phyloP scores from a whole-genome alignment of 306 rosid genomes.

The Albizia julibrissin region DNA sequence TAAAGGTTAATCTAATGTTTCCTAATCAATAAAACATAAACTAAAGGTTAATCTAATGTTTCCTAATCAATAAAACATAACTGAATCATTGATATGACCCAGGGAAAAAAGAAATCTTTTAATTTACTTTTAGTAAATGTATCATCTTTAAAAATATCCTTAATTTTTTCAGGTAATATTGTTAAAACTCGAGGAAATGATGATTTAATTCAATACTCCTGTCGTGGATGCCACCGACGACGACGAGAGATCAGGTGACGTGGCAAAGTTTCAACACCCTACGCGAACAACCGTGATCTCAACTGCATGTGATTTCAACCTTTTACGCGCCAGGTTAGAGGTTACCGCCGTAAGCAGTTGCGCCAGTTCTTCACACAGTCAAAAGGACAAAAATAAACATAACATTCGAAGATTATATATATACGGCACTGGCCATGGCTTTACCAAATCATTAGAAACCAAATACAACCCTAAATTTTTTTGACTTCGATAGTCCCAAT shows the following conservation, averaged over 20 bases:
- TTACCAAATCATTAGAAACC: neutral
- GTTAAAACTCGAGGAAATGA: too few species aligned
- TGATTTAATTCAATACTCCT: too few species aligned
- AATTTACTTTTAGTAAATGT: too few species aligned
- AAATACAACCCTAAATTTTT: neutral
- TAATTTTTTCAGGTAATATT: too few species aligned
- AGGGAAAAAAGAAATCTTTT: too few species aligned
- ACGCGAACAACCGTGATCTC: neutral
- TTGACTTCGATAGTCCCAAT: neutral
- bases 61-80: too few species aligned
- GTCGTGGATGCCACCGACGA: neutral
- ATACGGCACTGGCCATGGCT: slow-evolving; percentile 4
- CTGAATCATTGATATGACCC: too few species aligned
- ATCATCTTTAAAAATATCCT: too few species aligned
- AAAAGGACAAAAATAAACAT: neutral
- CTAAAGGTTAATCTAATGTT: too few species aligned
- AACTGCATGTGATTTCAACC: slow-evolving; percentile 3
- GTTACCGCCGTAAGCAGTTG: slow-evolving; percentile 21
- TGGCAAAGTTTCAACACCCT: neutral
- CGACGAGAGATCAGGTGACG: neutral
- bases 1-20: too few species aligned
- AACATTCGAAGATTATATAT: neutral
- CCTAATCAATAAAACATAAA: too few species aligned
- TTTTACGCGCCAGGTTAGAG: neutral
- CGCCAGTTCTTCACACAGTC: slow-evolving; percentile 3